Evolutionary conservation across 1,139 yeast species (phyloP).

Genomic region (Sugiyamaella sp.): DNA sequence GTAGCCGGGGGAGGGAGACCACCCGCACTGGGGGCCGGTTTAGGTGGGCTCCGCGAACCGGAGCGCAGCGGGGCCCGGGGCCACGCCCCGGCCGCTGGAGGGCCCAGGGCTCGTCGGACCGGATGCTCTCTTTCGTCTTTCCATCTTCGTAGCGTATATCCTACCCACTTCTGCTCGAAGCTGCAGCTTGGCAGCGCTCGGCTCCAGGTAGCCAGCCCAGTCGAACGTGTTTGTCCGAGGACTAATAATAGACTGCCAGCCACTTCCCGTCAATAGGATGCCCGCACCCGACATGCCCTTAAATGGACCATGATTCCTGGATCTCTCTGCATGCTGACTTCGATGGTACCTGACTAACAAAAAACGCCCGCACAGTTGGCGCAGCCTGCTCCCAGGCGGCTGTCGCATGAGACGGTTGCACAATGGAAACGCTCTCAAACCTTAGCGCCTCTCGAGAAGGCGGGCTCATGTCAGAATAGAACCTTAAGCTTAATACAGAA

Average conservation of each 20-base stretch:
- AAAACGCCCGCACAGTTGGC: not conserved
- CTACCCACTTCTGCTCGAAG: no score
- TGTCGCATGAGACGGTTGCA: not conserved
- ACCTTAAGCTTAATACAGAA: not conserved
- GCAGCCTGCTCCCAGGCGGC: not conserved
- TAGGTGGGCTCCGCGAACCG: not conserved
- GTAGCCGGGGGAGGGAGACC: no score
- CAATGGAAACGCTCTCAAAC: slow-evolving; percentile 1
- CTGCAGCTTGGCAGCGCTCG: no score
- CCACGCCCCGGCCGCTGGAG: slow-evolving; percentile 10
- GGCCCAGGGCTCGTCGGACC: no score
- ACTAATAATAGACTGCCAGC: not conserved
- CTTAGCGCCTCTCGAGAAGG: not conserved
- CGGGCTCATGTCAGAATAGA: not conserved
- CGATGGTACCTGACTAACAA: not conserved
- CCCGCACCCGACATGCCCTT: no score
- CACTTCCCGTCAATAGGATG: no score
- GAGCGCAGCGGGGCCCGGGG: slow-evolving; percentile 7
- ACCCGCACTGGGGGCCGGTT: no score
- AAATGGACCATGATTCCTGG: no score
- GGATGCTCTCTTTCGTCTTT: no score
- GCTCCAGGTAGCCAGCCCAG: no score
- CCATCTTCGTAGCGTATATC: no score
- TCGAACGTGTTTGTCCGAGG: not conserved
- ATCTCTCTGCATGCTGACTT: no score